Conservation (phyloP, 2,329 filamentous ascomycete genomes). For the Lachnum nothofagi region DNA sequence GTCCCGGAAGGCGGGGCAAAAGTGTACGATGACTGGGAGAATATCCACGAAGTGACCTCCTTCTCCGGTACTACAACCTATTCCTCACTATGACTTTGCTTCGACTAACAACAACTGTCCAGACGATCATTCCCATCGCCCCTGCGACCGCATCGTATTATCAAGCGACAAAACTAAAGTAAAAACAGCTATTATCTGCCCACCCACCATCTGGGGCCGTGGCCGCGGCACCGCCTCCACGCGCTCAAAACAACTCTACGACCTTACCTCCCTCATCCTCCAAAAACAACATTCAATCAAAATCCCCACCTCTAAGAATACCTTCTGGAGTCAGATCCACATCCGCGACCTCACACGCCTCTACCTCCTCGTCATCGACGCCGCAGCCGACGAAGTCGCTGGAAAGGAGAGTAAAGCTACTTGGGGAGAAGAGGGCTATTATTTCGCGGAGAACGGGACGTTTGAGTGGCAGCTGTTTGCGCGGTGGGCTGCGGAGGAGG, state of each 20-base stretch:
- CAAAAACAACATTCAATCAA: slow-evolving; percentile 45
- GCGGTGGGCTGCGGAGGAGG: slow-evolving; percentile 51
- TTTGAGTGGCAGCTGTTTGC: slow-evolving; percentile 60
- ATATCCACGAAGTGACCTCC: slow-evolving; percentile 48
- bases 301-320: slow-evolving; percentile 43
- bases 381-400: slow-evolving; percentile 39
- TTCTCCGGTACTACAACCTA: slow-evolving; percentile 3
- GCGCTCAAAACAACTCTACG: slow-evolving; percentile 50
- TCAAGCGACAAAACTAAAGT: slow-evolving; percentile 38
- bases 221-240: slow-evolving; percentile 53
- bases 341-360: slow-evolving; percentile 51
- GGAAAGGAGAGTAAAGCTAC: slow-evolving; percentile 21
- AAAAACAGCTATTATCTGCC: slow-evolving; percentile 58
- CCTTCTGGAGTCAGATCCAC: slow-evolving; percentile 55
- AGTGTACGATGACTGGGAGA: slow-evolving; percentile 55
- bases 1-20: slow-evolving; percentile 31
- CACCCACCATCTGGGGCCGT: slow-evolving; percentile 55
- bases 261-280: slow-evolving; percentile 45
- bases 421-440: slow-evolving; percentile 62
- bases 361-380: slow-evolving; percentile 48
- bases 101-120: not conserved
- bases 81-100: slow-evolving; percentile 29
- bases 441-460: slow-evolving; percentile 58
- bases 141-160: slow-evolving; percentile 62
- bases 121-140: slow-evolving; percentile 56